Evolutionary conservation across 139 green algal species (phyloP).

Genomic region (Protoeuglena noctilucae): DNA sequence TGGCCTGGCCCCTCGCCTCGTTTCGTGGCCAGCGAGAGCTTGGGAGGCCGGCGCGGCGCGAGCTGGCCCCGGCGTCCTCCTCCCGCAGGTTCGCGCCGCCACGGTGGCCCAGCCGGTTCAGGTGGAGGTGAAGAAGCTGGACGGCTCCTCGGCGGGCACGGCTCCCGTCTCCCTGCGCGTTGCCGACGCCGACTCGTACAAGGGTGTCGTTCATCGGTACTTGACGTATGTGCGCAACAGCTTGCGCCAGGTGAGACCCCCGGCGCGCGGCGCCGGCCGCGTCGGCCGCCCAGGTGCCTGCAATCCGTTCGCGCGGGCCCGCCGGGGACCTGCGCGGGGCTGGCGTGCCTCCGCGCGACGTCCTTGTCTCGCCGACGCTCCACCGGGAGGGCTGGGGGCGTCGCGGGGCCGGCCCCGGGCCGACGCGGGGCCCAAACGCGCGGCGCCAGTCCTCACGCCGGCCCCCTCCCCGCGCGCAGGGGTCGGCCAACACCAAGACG

Average conservation of each 20-base stretch:
- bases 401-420: too few species aligned
- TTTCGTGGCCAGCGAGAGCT: too few species aligned
- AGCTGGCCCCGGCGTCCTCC: too few species aligned
- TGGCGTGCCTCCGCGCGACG: too few species aligned
- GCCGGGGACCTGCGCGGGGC: too few species aligned
- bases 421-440: neutral
- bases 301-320: neutral
- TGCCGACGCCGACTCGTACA: constrained; percentile 46
- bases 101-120: too few species aligned
- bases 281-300: neutral
- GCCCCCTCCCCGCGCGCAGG: constrained; percentile 26
- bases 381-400: too few species aligned
- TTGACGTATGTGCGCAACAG: constrained; percentile 67
- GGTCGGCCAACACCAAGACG: constrained; percentile 81
- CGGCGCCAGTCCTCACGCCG: neutral
- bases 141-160: constrained; percentile 38
- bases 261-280: too few species aligned
- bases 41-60: too few species aligned
- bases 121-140: constrained; percentile 39
- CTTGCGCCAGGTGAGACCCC: constrained; percentile 37
- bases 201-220: constrained; percentile 83
- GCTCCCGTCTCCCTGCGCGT: constrained; percentile 50
- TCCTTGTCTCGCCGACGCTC: too few species aligned
- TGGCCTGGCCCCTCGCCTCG: too few species aligned
- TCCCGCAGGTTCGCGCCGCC: too few species aligned